These are phyloP conservation scores for Ustilago shanxiensis DNA, from an alignment of 1,284 basidiomycete species.

Conservation along the genomic window DNA sequence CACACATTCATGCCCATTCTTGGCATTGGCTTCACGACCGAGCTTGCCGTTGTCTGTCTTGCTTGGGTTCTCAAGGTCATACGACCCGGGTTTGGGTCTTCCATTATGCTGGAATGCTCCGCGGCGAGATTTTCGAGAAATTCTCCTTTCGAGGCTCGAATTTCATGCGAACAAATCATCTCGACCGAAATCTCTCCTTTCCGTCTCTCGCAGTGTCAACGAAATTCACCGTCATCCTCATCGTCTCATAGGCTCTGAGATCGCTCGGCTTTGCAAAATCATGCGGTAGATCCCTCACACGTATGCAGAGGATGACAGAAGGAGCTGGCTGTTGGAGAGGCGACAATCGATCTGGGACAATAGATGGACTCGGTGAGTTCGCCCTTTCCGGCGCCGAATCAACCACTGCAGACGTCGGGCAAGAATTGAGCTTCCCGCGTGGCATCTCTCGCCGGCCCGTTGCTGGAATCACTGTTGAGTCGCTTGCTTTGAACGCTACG, in stretches of 20 bases:
- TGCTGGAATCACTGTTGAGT: neutral
- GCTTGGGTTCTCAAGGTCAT: neutral
- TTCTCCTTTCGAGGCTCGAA: slow-evolving; percentile 5
- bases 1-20: neutral
- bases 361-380: slow-evolving; percentile 1
- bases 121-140: slow-evolving; percentile 2
- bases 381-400: neutral
- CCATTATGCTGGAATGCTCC: slow-evolving; percentile 1
- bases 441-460: neutral
- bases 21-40: neutral
- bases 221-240: neutral
- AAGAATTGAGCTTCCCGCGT: neutral
- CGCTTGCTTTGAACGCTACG: no score
- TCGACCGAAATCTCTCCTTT: slow-evolving; percentile 5
- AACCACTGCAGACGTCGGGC: neutral
- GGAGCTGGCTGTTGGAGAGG: neutral
- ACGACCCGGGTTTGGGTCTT: neutral
- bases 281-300: neutral
- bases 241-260: neutral
- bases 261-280: neutral
- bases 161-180: neutral
- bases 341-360: neutral
- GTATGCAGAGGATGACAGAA: neutral
- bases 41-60: neutral
- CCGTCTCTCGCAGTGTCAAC: neutral